phyloP scores from a whole-genome alignment of 2,329 filamentous ascomycete species.

The Myriosclerotinia curreyana region DNA sequence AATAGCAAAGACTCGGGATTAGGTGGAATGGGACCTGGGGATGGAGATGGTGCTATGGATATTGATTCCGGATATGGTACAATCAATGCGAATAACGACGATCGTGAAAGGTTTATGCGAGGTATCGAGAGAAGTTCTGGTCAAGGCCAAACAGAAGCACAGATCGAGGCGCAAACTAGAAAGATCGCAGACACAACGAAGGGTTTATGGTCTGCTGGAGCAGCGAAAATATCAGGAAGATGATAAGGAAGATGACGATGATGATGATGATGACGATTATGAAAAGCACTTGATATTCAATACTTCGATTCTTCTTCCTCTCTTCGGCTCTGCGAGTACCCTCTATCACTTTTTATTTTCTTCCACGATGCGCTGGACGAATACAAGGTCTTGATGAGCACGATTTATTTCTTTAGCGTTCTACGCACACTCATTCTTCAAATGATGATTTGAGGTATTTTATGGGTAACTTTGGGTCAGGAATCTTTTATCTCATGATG shows the following conservation, averaged over 20 bases:
- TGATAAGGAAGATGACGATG: too few relatives aligned
- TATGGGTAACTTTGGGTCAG: constrained; percentile 1
- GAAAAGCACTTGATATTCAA: constrained; percentile 16
- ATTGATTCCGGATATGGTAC: constrained; percentile 34
- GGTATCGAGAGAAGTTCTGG: constrained; percentile 35
- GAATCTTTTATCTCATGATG: background rate
- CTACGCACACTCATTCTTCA: background rate
- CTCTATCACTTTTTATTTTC: constrained; percentile 4
- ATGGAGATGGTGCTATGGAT: constrained; percentile 31
- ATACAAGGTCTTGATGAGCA: background rate
- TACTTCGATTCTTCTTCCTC: constrained; percentile 4
- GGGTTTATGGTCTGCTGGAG: constrained; percentile 48
- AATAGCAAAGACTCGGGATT: constrained; percentile 49
- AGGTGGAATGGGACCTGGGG: constrained; percentile 28
- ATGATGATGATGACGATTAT: background rate
- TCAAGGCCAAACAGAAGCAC: constrained; percentile 39
- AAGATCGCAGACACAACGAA: constrained; percentile 57
- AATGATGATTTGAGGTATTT: constrained; percentile 9
- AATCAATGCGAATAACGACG: constrained; percentile 4
- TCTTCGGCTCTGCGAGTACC: constrained; percentile 2
- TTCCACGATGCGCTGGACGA: background rate
- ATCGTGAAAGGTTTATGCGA: constrained; percentile 30
- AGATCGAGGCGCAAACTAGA: constrained; percentile 46
- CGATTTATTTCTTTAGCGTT: constrained; percentile 9
- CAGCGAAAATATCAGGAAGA: constrained; percentile 32